Evolutionary conservation across 306 rosid genomes (phyloP).

Genomic region (Sophora flavescens): DNA sequence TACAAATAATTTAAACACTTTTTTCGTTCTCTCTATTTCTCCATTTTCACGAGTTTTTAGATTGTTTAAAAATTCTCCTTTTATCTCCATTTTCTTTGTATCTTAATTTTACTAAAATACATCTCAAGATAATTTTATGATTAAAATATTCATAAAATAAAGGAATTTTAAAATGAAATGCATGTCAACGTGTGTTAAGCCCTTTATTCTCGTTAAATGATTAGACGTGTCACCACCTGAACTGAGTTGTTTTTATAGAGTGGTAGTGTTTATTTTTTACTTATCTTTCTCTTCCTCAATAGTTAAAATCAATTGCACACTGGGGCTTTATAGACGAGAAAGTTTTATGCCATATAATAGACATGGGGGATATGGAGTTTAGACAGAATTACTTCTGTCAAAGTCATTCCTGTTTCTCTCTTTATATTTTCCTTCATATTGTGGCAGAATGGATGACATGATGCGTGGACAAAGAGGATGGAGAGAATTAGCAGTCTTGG

Average conservation of each 20-base stretch:
- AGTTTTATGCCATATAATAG: constrained; percentile 8
- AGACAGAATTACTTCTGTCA: constrained; percentile 39
- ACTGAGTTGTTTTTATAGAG: constrained; percentile 18
- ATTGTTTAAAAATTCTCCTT: constrained; percentile 24
- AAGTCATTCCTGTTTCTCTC: constrained; percentile 36
- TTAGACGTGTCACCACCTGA: constrained; percentile 26
- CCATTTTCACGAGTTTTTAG: constrained; percentile 15
- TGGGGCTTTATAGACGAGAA: constrained; percentile 27
- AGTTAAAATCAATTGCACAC: constrained; percentile 4
- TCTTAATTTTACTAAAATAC: constrained; percentile 26
- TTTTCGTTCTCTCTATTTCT: not conserved
- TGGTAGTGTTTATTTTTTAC: constrained; percentile 21
- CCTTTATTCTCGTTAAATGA: constrained; percentile 22
- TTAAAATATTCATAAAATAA: not conserved
- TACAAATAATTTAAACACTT: constrained; percentile 25
- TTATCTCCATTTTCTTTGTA: constrained; percentile 31
- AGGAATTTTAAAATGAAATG: constrained; percentile 2
- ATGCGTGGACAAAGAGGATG: constrained; percentile 97
- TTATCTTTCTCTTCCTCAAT: constrained; percentile 28
- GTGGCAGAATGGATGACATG: constrained; percentile 96
- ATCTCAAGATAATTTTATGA: constrained; percentile 21
- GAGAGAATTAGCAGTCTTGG: constrained; percentile 93
- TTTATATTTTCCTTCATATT: constrained; percentile 37
- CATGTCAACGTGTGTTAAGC: constrained; percentile 5
- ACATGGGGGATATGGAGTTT: constrained; percentile 27